Conservation (phyloP, 768 basidiomycete genomes). For the Boletales sp. region DNA sequence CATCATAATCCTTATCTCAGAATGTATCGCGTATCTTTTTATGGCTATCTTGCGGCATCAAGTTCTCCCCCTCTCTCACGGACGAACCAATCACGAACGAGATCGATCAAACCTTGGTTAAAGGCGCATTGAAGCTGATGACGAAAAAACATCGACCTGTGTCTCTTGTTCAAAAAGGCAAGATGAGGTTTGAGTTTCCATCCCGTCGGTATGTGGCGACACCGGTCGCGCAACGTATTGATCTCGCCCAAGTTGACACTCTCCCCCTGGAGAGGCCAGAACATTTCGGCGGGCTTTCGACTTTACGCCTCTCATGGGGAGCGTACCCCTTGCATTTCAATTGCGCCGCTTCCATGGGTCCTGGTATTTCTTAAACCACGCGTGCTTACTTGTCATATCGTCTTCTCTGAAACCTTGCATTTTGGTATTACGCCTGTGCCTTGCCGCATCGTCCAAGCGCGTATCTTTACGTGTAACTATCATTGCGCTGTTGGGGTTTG, state of each 20-base stretch:
- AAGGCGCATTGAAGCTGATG: constrained; percentile 1
- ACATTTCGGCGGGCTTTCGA: no score
- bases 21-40: constrained; percentile 5
- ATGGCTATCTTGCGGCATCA: constrained; percentile 2
- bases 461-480: constrained; percentile 1
- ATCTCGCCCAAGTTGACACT: no score
- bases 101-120: constrained; percentile 19
- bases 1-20: constrained; percentile 14
- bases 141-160: constrained; percentile 7
- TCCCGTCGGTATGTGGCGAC: background rate
- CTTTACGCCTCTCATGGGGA: no score
- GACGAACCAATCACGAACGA: constrained; percentile 5
- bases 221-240: no score
- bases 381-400: background rate
- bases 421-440: background rate
- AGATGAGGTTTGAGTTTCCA: background rate
- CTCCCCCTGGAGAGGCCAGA: no score
- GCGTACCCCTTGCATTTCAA: no score
- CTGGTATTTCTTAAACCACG: no score
- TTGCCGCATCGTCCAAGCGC: background rate
- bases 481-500: background rate
- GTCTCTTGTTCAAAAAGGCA: background rate
- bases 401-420: background rate
- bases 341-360: no score
- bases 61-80: constrained; percentile 16